Percentiles rank a stretch among this genome's conserved stretches.
Evolutionary conservation across 495 filamentous ascomycete genomes (phyloP).

Genomic region (Elasticomyces elasticus): DNA sequence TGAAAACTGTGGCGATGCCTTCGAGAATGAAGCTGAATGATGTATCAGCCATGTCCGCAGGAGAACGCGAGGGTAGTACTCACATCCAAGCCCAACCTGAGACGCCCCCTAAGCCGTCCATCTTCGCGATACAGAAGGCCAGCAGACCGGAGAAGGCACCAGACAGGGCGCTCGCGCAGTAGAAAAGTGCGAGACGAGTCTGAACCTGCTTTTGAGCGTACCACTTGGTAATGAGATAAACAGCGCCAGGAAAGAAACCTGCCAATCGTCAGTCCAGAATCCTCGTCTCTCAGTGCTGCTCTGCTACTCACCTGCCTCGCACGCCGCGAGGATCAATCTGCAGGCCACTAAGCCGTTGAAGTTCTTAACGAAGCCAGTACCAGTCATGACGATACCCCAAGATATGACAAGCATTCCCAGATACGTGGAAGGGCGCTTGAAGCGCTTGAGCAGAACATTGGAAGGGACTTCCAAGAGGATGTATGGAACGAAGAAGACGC

Average conservation of each 20-base stretch:
- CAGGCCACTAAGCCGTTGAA: conserved; percentile 13
- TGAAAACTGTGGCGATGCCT: not conserved
- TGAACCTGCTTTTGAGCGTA: conserved; percentile 5
- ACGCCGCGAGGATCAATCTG: conserved; percentile 13
- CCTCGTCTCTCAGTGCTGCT: too few species aligned
- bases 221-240: conserved; percentile 10
- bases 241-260: conserved; percentile 11
- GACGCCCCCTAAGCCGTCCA: conserved; percentile 54
- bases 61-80: too few species aligned
- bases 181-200: conserved; percentile 11
- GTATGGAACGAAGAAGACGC: conserved; percentile 89
- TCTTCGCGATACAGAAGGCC: conserved; percentile 17
- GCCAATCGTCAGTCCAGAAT: too few species aligned
- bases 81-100: conserved; percentile 83
- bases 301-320: conserved; percentile 9
- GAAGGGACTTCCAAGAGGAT: conserved; percentile 40
- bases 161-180: conserved; percentile 3
- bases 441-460: conserved; percentile 5
- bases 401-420: not conserved
- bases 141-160: conserved; percentile 23
- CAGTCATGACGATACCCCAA: conserved; percentile 13
- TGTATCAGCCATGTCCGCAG: too few species aligned
- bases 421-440: conserved; percentile 6
- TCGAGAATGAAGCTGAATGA: too few species aligned
- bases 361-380: conserved; percentile 7